Evolutionary conservation across 2,329 filamentous ascomycete genomes (phyloP).

Genomic region (Neopestalotiopsis rosae): DNA sequence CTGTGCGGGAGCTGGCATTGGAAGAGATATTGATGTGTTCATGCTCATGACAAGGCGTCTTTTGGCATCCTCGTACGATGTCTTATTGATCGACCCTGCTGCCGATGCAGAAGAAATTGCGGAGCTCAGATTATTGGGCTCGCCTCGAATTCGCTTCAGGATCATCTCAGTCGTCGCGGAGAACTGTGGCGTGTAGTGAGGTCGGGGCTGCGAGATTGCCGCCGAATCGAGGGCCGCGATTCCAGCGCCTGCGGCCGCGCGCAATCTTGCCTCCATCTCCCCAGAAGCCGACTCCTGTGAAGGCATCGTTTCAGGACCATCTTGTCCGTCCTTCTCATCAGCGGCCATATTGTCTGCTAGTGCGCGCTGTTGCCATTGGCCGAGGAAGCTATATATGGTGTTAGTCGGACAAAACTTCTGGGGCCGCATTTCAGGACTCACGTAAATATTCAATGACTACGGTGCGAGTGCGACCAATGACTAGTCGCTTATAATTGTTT

Average conservation of each 20-base stretch:
- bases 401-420: background rate
- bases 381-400: background rate
- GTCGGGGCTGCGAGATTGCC: conserved; percentile 25
- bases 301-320: background rate
- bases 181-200: conserved; percentile 40
- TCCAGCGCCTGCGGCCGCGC: background rate
- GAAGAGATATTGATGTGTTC: conserved; percentile 45
- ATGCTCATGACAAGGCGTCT: conserved; percentile 45
- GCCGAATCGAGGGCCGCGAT: conserved; percentile 26
- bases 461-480: background rate
- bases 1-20: conserved; percentile 34
- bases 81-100: conserved; percentile 36
- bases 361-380: conserved; percentile 1
- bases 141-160: conserved; percentile 42
- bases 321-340: background rate
- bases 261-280: background rate
- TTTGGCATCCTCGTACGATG: conserved; percentile 45
- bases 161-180: conserved; percentile 47
- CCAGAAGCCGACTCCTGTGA: background rate
- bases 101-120: conserved; percentile 40
- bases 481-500: background rate
- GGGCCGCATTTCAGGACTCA: background rate
- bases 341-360: background rate
- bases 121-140: conserved; percentile 39
- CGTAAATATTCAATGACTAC: background rate